Evolutionary conservation across 306 rosid genomes (phyloP).

Genomic region (Casuarina equisetifolia): DNA sequence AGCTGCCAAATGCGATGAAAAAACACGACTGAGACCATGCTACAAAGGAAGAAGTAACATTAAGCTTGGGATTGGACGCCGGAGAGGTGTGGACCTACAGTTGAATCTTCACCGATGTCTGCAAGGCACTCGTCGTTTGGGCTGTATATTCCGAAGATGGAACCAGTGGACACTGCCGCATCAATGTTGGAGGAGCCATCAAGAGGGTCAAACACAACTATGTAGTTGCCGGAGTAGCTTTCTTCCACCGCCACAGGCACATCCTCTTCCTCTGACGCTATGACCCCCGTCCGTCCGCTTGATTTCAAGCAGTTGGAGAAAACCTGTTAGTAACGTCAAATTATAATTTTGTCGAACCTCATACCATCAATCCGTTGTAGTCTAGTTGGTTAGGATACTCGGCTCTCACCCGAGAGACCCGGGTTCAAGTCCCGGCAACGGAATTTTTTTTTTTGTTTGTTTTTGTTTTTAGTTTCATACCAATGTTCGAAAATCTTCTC

Average conservation of each 20-base stretch:
- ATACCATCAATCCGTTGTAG: conserved; percentile 21
- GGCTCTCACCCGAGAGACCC: conserved; percentile 31
- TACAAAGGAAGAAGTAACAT: neutral
- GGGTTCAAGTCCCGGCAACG: conserved; percentile 31
- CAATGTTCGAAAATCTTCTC: neutral
- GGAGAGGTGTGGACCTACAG: conserved; percentile 43
- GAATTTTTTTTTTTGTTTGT: neutral
- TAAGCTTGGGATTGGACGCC: neutral
- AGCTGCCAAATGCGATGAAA: conserved; percentile 49
- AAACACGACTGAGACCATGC: neutral
- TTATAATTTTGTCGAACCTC: neutral
- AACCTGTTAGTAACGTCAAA: conserved; percentile 43
- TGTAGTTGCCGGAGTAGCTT: conserved; percentile 96
- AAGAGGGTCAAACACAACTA: conserved; percentile 93
- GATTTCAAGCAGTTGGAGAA: conserved; percentile 95
- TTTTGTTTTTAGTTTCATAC: neutral
- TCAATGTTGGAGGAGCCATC: conserved; percentile 98
- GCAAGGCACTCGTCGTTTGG: conserved; percentile 92
- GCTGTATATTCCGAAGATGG: conserved; percentile 95
- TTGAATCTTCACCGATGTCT: conserved; percentile 59
- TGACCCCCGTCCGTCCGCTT: conserved; percentile 95
- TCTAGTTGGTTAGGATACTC: conserved; percentile 32
- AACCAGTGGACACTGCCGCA: conserved; percentile 96
- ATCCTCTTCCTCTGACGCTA: conserved; percentile 99
- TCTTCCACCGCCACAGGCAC: conserved; percentile 99